Evolutionary conservation across 148 eudicot species (phyloP).

Genomic region (Rhododendron mucronatum): DNA sequence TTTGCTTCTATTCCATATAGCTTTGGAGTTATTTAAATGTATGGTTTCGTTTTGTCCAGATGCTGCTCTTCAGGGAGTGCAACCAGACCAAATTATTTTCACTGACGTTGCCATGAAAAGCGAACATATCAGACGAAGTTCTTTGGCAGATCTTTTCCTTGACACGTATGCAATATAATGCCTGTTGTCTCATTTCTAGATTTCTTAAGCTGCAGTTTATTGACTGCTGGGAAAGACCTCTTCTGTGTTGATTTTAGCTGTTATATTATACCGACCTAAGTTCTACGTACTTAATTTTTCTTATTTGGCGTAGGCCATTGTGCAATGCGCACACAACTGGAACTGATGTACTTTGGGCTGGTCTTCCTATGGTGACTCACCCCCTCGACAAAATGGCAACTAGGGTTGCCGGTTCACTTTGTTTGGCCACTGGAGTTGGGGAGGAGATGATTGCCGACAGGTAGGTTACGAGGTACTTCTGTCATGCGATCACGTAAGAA

Average conservation of each 20-base stretch:
- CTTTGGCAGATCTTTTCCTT: conserved; percentile 90
- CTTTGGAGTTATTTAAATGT: not conserved
- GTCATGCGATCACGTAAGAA: not conserved
- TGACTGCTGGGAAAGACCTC: not conserved
- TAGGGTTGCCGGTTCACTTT: conserved; percentile 90
- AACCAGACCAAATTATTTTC: conserved; percentile 85
- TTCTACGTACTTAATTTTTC: not conserved
- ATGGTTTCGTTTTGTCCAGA: conserved; percentile 33
- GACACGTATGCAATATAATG: conserved; percentile 57
- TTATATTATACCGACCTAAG: not conserved
- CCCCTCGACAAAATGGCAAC: conserved; percentile 95
- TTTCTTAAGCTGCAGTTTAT: not conserved
- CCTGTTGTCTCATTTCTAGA: not conserved
- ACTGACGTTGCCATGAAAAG: conserved; percentile 97
- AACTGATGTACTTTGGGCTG: conserved; percentile 99
- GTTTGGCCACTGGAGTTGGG: conserved; percentile 86
- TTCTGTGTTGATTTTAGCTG: not conserved
- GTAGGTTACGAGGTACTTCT: conserved; percentile 21
- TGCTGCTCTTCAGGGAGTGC: conserved; percentile 96
- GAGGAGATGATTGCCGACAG: conserved; percentile 79
- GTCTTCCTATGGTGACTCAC: conserved; percentile 87
- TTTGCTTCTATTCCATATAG: not conserved
- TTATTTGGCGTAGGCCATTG: conserved; percentile 52
- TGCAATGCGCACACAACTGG: conserved; percentile 99
- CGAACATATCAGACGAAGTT: conserved; percentile 89